Evolutionary conservation across 495 filamentous ascomycete species (phyloP).

Genomic region (Xylaria bambusicola): DNA sequence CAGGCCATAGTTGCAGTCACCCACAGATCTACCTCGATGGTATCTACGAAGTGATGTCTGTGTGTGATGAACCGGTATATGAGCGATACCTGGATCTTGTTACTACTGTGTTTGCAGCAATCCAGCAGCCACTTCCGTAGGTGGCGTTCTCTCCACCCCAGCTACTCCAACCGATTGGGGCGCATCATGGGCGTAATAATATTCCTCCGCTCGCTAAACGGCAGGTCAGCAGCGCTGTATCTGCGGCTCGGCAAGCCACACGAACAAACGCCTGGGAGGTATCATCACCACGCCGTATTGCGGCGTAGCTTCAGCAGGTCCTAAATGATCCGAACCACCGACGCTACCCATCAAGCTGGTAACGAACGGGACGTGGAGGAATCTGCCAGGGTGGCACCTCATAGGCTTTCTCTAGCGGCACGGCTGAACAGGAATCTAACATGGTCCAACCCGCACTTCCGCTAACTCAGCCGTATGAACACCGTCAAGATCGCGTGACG

Average conservation of each 20-base stretch:
- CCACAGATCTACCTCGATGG: too few species aligned
- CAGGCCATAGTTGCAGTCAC: too few species aligned
- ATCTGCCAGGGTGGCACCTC: too few species aligned
- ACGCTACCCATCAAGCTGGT: not conserved
- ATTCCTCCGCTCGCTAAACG: too few species aligned
- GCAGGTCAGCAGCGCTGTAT: too few species aligned
- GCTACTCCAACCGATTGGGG: not conserved
- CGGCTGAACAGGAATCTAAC: slow-evolving; percentile 8
- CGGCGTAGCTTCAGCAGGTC: not conserved
- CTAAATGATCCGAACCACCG: not conserved
- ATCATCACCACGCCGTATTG: too few species aligned
- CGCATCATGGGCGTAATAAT: not conserved
- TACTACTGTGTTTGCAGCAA: too few species aligned
- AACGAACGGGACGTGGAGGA: not conserved
- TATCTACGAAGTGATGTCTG: too few species aligned
- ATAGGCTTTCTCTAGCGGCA: not conserved
- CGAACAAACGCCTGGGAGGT: too few species aligned
- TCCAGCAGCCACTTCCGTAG: not conserved
- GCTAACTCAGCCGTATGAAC: slow-evolving; percentile 2
- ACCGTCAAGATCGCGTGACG: not conserved
- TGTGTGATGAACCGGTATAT: too few species aligned
- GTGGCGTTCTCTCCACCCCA: not conserved
- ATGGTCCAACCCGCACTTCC: not conserved
- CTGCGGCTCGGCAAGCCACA: not conserved
- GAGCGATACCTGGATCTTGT: not conserved